These are phyloP conservation scores for Phytomonas sp. DNA, from an alignment of 208 protist genomes.

Conservation along the genomic window DNA sequence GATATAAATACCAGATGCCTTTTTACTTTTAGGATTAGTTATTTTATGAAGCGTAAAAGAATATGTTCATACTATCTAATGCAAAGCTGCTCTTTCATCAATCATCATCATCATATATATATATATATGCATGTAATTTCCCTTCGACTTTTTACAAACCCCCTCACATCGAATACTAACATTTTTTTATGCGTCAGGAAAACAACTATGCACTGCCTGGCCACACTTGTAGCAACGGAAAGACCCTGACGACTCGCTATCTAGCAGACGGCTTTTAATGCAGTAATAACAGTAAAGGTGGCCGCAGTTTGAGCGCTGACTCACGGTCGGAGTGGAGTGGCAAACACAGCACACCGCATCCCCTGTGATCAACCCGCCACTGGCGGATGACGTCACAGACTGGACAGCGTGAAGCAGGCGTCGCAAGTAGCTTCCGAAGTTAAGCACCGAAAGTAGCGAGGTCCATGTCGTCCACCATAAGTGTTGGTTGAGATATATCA, in stretches of 20 bases:
- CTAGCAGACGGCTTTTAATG: constrained; percentile 75
- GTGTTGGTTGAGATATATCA: constrained; percentile 88
- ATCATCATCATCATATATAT: not conserved
- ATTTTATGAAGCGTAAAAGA: not conserved
- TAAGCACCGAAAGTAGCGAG: constrained; percentile 67
- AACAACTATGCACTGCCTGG: constrained; percentile 43
- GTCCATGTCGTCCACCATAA: constrained; percentile 72
- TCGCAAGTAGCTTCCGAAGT: constrained; percentile 55
- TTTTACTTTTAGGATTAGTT: not conserved
- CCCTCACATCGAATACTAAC: not conserved
- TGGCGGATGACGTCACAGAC: constrained; percentile 15
- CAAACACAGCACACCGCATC: constrained; percentile 76
- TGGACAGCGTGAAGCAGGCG: constrained; percentile 38
- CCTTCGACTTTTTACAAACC: constrained; percentile 6
- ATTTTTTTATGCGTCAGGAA: constrained; percentile 20
- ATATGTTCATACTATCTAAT: not conserved
- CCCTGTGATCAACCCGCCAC: constrained; percentile 13
- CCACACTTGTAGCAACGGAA: constrained; percentile 77
- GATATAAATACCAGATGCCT: constrained; percentile 5
- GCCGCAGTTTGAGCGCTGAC: constrained; percentile 79
- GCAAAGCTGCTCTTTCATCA: not conserved
- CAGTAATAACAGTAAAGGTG: constrained; percentile 92
- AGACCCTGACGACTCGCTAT: constrained; percentile 41
- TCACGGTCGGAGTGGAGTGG: constrained; percentile 43
- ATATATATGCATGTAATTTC: constrained; percentile 4